A percentile compares a stretch with the other conserved stretches of the same genome.
phyloP scores from a whole-genome alignment of 176 grass and related monocot species.

The Hyparrhenia diplandra region DNA sequence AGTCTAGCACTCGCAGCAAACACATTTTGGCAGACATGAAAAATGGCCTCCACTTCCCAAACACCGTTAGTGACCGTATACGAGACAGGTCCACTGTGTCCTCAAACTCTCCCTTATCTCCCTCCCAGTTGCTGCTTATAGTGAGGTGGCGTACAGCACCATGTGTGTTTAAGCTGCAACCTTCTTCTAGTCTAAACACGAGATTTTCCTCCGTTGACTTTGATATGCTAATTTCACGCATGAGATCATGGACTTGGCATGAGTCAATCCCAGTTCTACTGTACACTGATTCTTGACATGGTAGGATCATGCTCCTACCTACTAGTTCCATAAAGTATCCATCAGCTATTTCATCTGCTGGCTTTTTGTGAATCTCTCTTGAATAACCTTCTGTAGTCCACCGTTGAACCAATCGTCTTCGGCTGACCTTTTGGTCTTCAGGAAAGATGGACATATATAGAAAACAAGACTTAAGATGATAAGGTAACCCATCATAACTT shows the following conservation, averaged over 20 bases:
- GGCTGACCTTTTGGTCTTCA: too few species aligned
- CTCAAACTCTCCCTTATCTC: background rate
- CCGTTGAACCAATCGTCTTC: too few species aligned
- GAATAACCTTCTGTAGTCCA: too few species aligned
- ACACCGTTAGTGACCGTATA: slow-evolving; percentile 21
- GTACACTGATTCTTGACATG: background rate
- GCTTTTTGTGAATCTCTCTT: too few species aligned
- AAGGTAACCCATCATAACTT: too few species aligned
- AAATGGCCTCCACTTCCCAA: background rate
- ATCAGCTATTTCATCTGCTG: background rate
- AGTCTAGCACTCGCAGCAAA: slow-evolving; percentile 33
- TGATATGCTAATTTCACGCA: background rate
- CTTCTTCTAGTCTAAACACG: background rate
- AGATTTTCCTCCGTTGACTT: background rate
- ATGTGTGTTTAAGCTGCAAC: too few species aligned
- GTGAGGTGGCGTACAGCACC: background rate
- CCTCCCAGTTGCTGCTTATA: background rate
- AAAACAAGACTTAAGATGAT: too few species aligned
- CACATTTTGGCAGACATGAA: slow-evolving; percentile 1
- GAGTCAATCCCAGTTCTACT: background rate
- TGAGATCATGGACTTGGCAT: too few species aligned
- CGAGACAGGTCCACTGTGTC: background rate
- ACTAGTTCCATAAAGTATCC: slow-evolving; percentile 12
- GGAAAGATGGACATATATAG: too few species aligned
- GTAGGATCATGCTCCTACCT: background rate